phyloP scores from a whole-genome alignment of 1,139 yeast genomes.

The Citeromyces hawaiiensis region DNA sequence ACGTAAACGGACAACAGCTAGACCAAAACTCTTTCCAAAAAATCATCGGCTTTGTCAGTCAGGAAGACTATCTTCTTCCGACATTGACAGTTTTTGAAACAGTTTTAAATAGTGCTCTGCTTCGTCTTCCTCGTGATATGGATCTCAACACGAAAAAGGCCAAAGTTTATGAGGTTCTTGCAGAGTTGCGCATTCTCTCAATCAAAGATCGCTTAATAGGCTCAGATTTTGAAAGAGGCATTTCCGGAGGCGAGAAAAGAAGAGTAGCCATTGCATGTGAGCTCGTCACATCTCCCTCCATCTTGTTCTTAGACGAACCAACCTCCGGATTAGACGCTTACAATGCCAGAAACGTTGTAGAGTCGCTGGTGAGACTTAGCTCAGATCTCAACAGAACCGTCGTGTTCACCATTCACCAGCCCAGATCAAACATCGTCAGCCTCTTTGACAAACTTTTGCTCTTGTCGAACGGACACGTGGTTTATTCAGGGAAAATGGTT shows the following conservation, averaged over 20 bases:
- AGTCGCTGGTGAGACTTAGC: constrained; percentile 69
- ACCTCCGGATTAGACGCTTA: constrained; percentile 92
- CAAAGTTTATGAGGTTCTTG: constrained; percentile 74
- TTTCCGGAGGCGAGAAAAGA: constrained; percentile 89
- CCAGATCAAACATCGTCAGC: constrained; percentile 92
- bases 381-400: constrained; percentile 75
- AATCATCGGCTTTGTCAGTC: constrained; percentile 92
- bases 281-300: constrained; percentile 73
- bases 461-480: constrained; percentile 73
- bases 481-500: constrained; percentile 76
- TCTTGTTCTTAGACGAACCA: constrained; percentile 76
- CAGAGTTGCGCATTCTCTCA: constrained; percentile 69
- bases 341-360: constrained; percentile 86
- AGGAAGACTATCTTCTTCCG: constrained; percentile 82
- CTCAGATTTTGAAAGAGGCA: constrained; percentile 79
- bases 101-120: constrained; percentile 78
- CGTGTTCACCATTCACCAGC: constrained; percentile 90
- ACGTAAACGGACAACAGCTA: constrained; percentile 55
- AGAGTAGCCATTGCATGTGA: constrained; percentile 88
- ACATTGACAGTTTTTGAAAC: constrained; percentile 94
- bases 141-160: constrained; percentile 55
- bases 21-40: constrained; percentile 32
- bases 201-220: constrained; percentile 85
- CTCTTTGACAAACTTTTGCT: constrained; percentile 72
- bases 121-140: constrained; percentile 78